Base-by-base conservation (phyloP, 2,329 filamentous ascomycete species). In the Ampelomyces quisqualis region DNA sequence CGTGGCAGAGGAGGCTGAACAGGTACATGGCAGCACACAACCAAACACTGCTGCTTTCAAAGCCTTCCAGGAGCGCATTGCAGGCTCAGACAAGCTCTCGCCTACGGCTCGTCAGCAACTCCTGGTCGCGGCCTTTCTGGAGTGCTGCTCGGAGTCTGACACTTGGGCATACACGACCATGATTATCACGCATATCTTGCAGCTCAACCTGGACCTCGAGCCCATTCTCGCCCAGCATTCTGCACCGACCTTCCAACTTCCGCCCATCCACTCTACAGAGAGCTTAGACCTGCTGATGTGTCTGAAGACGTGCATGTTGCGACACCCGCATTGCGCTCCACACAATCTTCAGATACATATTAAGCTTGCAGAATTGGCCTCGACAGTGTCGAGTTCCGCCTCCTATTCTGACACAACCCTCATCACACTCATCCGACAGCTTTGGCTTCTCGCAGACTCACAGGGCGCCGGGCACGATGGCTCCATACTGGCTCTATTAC, bases 111-210 rank as follows among this genome's bases (percentile, higher is more conserved):
- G 43, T 8, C 15, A 23, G 14, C 13, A 19, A 11, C 22, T 42
- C 18, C 24, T 53, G 20, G 22, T 19, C n/a, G 19, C 37, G 5
- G 35, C 34, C 10, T 53, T 39, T 21, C 37, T 31, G 21, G 28
- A 34, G 3, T 55, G 38, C 38, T 39, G 40, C 13, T 46, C 52
- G 13, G 17, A 14, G 14, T 14, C 33, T 9, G 36, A 47, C 9
- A 40, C 44, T 11, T 49, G 40, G 38, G 14, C 24, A 7, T 53
- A 45, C 41, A 49, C 39, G 21, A 28, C 35, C 22, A 43, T 43
- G 38, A 50, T 47, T 11, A 8, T 56, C 13, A 34, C 51, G 22
- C 42, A 57, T 34, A 23, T 57, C 10, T 32, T 30, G 1, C 21
- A 45, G 5, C 33, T 34, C 5, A 17, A 30, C 17, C 49, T 42